These are phyloP conservation scores for Boletus patriciae DNA, from an alignment of 768 basidiomycete species.

Conservation along the genomic window DNA sequence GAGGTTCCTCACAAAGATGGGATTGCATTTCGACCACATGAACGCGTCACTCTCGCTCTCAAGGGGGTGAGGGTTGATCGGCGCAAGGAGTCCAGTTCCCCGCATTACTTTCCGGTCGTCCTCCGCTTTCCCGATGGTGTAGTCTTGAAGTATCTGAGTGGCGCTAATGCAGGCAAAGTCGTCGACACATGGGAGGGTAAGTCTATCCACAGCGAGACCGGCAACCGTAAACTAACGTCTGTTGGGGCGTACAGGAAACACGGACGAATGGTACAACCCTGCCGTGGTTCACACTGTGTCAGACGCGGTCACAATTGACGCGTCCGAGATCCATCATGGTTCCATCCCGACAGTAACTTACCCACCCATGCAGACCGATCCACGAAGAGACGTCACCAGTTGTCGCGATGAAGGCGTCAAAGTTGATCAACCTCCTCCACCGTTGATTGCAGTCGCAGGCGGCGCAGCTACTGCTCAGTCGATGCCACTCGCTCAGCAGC, in stretches of 20 bases:
- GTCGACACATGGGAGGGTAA: conserved; percentile 46
- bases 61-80: conserved; percentile 41
- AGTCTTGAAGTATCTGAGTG: conserved; percentile 39
- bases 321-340: neutral
- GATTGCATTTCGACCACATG: conserved; percentile 42
- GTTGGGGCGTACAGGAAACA: conserved; percentile 7
- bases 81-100: conserved; percentile 27
- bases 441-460: neutral
- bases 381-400: neutral
- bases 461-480: neutral
- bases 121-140: conserved; percentile 47
- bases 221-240: neutral
- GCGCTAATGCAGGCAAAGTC: conserved; percentile 25
- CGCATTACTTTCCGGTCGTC: conserved; percentile 39
- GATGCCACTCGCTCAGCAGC: neutral
- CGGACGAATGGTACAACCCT: conserved; percentile 30
- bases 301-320: conserved; percentile 9
- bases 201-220: conserved; percentile 4
- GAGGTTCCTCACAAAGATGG: conserved; percentile 34
- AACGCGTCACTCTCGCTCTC: conserved; percentile 48
- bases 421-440: neutral
- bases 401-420: neutral
- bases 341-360: neutral
- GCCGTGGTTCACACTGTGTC: conserved; percentile 13
- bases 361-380: neutral